Evolutionary conservation across 371 early-diverging fungal genomes (phyloP).

Genomic region (Lichtheimia ramosa): DNA sequence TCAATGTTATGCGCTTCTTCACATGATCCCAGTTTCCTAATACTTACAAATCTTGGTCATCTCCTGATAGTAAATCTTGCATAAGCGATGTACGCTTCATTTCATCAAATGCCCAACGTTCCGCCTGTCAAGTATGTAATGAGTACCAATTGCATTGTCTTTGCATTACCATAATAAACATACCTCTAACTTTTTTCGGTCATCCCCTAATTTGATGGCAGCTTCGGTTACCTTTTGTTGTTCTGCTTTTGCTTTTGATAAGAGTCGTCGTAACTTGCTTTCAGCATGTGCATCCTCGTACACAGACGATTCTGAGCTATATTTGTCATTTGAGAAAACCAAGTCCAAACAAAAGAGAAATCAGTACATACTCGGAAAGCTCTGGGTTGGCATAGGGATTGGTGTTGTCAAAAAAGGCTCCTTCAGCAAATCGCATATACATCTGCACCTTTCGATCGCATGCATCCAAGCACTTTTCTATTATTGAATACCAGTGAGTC

Average conservation of each 20-base stretch:
- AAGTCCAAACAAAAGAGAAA: no score
- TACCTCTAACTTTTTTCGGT: constrained; percentile 33
- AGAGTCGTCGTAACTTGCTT: constrained; percentile 12
- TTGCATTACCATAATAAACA: background rate
- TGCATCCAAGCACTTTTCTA: constrained; percentile 20
- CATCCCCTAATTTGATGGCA: constrained; percentile 36
- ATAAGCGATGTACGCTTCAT: constrained; percentile 29
- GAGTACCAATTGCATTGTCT: no score
- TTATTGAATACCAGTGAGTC: background rate
- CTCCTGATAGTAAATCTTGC: constrained; percentile 9
- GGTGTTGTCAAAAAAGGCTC: constrained; percentile 43
- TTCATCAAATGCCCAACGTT: constrained; percentile 40
- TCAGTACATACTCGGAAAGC: constrained; percentile 32
- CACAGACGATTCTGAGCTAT: constrained; percentile 27
- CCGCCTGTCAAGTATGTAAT: constrained; percentile 22
- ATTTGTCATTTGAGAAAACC: no score
- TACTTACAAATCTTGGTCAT: background rate
- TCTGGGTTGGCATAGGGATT: constrained; percentile 12
- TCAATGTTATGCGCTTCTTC: background rate
- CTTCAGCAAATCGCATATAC: constrained; percentile 34
- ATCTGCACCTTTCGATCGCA: constrained; percentile 32
- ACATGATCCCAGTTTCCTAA: background rate
- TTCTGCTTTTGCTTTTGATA: constrained; percentile 21
- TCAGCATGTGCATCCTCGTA: constrained; percentile 16
- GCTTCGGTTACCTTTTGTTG: constrained; percentile 31